Evolutionary conservation across 768 basidiomycete genomes (phyloP).

Genomic region (Russula earlei): DNA sequence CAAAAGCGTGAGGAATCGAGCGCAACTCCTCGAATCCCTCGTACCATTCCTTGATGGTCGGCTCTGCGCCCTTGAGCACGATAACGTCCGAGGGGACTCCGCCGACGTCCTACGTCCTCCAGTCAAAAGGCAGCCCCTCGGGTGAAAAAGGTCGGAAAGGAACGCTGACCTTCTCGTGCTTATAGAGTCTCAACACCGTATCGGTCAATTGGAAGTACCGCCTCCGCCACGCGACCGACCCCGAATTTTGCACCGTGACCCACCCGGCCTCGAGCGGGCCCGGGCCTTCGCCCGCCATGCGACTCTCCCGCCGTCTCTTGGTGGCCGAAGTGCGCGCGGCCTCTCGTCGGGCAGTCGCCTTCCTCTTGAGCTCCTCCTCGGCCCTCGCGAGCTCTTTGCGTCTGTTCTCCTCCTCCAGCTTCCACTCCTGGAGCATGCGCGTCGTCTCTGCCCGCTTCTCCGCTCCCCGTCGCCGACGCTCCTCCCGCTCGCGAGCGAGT

Average conservation of each 20-base stretch:
- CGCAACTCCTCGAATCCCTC: conserved; percentile 19
- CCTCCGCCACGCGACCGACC: conserved; percentile 16
- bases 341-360: conserved; percentile 1
- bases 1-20: conserved; percentile 17
- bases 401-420: not conserved
- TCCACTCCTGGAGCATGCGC: conserved; percentile 8
- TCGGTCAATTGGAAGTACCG: conserved; percentile 18
- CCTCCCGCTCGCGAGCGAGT: conserved; percentile 5
- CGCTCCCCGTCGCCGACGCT: conserved; percentile 5
- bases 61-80: not conserved
- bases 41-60: conserved; percentile 13
- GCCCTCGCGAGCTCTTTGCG: not conserved
- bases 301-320: conserved; percentile 13
- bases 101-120: not conserved
- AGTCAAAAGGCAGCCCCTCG: not conserved
- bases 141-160: not conserved
- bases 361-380: conserved; percentile 11
- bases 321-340: conserved; percentile 5
- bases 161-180: conserved; percentile 5
- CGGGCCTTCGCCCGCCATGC: not conserved
- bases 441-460: conserved; percentile 7
- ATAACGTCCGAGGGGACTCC: conserved; percentile 7
- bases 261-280: conserved; percentile 15
- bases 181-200: conserved; percentile 6
- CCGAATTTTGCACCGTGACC: conserved; percentile 14